Base-by-base conservation (phyloP, 2,329 filamentous ascomycete species). In the Verticillium zaregamsianum region DNA sequence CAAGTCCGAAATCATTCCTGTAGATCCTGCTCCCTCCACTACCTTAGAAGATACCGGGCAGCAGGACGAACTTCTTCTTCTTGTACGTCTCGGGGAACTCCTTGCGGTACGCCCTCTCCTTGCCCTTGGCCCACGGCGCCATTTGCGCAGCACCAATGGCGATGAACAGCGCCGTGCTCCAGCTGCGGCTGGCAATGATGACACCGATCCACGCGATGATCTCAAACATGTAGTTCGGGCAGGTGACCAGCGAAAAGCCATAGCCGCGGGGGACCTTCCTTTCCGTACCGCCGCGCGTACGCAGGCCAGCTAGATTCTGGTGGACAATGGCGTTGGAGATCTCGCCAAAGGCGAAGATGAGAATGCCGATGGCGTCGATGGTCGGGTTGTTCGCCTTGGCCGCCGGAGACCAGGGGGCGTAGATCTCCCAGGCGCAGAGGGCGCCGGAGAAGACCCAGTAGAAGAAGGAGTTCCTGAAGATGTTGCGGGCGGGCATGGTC, bases 211-310 rank as follows among this genome's bases (percentile, higher is more conserved):
- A 99, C 0, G 93, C 87, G 40, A 96, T 75, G 7, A 91, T 83
- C 78, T 99, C 95, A 69, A 96, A 98, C 80, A 96, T 86, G 81
- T 99, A 99, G 80, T 99, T 99, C 52, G 95, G 95, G 79, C 93
- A 96, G 14, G 95, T 99, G 59, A 99, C 94, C 39, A 91, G 78
- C 66, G 80, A 82, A 76, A 97, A 98, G 33, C 93, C 92, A 62
- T 94, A 86, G 31, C 95, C 95, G 62, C 81, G 81, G 1, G 95
- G 95, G 66, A 99, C 96, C 68, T 92, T 93, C 63, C 94, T 86
- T 74, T 96, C 92, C 1, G 90, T 94, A 66, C 90, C 90, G 61
- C 93, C 93, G 0, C 86, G 82, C 61, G 87, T 89, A 58, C 95
- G 89, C 65, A 99, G 84, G 64, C 86, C 84, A 32, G 90, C 87